Evolutionary conservation across 331 rosid species (phyloP).

Genomic region (Acacia concinna): DNA sequence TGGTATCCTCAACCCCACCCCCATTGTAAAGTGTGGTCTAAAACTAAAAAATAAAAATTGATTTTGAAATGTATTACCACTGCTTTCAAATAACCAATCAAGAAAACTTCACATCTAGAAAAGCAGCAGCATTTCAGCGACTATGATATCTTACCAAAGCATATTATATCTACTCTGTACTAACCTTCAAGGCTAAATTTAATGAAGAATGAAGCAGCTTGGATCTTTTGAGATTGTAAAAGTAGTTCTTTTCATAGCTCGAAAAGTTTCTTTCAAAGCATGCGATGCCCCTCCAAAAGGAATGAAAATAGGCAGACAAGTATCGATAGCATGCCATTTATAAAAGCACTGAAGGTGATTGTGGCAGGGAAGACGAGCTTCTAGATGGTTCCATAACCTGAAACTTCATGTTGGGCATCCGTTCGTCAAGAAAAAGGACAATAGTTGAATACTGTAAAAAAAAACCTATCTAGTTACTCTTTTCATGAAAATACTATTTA

Average conservation of each 20-base stretch:
- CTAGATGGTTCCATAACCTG: constrained; percentile 20
- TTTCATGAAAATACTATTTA: not conserved
- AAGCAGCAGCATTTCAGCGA: not conserved
- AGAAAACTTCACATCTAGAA: not conserved
- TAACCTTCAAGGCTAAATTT: constrained; percentile 41
- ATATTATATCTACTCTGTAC: not conserved
- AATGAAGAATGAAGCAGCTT: constrained; percentile 31
- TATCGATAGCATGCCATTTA: constrained; percentile 51
- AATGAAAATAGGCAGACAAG: constrained; percentile 35
- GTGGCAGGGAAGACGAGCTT: not conserved
- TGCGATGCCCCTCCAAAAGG: constrained; percentile 39
- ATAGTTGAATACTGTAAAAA: not conserved
- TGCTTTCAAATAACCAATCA: not conserved
- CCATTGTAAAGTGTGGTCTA: not conserved
- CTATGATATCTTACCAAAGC: not conserved
- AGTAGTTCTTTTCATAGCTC: constrained; percentile 7
- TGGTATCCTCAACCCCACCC: not conserved
- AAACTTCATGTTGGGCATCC: not conserved
- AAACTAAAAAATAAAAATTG: not conserved
- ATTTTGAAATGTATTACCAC: not conserved
- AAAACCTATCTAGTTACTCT: not conserved
- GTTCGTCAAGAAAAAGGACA: not conserved
- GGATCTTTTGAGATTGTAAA: constrained; percentile 26
- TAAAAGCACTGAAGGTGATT: constrained; percentile 23
- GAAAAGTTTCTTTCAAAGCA: constrained; percentile 25